A percentile compares a stretch with the other conserved stretches of the same genome.
These are phyloP conservation scores for Cephalotrichum gorgonifer DNA, from an alignment of 2,329 filamentous ascomycete species.

Conservation along the genomic window DNA sequence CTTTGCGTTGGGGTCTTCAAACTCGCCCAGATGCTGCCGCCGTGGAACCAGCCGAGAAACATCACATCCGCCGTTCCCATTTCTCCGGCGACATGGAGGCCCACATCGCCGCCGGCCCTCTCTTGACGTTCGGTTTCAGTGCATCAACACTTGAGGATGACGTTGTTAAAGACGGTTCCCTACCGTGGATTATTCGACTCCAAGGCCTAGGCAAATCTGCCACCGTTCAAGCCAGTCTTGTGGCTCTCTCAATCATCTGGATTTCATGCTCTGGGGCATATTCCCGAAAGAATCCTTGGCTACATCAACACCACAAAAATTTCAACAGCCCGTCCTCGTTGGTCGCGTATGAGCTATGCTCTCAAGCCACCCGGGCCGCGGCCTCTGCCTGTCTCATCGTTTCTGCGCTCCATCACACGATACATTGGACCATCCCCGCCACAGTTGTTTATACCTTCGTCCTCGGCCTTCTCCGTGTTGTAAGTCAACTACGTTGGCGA, in stretches of 20 bases:
- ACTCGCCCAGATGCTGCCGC: neutral
- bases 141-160: neutral
- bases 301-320: neutral
- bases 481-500: conserved; percentile 30
- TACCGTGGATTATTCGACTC: conserved; percentile 1
- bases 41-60: neutral
- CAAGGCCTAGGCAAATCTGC: neutral
- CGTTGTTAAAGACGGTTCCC: neutral
- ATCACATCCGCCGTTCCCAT: neutral
- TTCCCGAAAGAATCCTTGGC: neutral
- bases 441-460: conserved; percentile 29
- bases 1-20: neutral
- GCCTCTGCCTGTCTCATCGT: conserved; percentile 27
- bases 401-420: conserved; percentile 20
- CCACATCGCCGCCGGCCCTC: neutral
- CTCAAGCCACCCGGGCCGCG: conserved; percentile 27
- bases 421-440: conserved; percentile 24
- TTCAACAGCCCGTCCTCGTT: neutral
- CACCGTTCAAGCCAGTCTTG: neutral
- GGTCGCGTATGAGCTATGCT: conserved; percentile 30
- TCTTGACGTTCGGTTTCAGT: neutral
- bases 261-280: neutral
- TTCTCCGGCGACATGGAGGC: neutral
- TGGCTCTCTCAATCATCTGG: neutral
- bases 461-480: conserved; percentile 31